phyloP scores from a whole-genome alignment of 1,284 basidiomycete species.

The Pseudomicrostroma phylloplanum region DNA sequence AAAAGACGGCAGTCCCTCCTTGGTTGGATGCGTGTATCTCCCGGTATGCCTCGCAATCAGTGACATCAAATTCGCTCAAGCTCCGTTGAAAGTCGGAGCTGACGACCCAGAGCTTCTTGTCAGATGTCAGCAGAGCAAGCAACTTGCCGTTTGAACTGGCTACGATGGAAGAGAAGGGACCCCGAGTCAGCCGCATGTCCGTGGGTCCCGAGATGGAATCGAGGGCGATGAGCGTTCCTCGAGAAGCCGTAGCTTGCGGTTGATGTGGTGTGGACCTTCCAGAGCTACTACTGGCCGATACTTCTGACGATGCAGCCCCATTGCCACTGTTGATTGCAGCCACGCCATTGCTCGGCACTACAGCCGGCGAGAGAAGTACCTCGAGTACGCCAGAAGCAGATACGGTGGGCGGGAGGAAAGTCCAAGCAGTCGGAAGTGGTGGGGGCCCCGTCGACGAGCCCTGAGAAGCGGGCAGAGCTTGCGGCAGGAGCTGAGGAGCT shows the following conservation, averaged over 20 bases:
- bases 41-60: constrained; percentile 25
- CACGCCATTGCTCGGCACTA: background rate
- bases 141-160: constrained; percentile 90
- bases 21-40: background rate
- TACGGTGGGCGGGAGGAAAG: constrained; percentile 20
- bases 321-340: background rate
- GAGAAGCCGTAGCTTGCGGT: constrained; percentile 7
- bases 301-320: background rate
- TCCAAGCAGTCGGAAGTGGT: constrained; percentile 23
- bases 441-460: background rate
- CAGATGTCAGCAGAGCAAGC: constrained; percentile 71
- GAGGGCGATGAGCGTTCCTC: constrained; percentile 24
- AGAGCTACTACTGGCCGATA: background rate
- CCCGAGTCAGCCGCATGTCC: constrained; percentile 64
- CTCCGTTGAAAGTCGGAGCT: constrained; percentile 84
- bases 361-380: constrained; percentile 3
- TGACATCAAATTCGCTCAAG: constrained; percentile 68
- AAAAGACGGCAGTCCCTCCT: constrained; percentile 10
- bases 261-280: constrained; percentile 1
- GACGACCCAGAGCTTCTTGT: constrained; percentile 77
- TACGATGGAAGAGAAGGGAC: constrained; percentile 78
- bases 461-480: constrained; percentile 5
- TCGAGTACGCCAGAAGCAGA: constrained; percentile 18
- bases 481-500: constrained; percentile 1
- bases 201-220: constrained; percentile 20